Base-by-base conservation (phyloP, 23 red algal genomes). In the Gracilaria gracilis region DNA sequence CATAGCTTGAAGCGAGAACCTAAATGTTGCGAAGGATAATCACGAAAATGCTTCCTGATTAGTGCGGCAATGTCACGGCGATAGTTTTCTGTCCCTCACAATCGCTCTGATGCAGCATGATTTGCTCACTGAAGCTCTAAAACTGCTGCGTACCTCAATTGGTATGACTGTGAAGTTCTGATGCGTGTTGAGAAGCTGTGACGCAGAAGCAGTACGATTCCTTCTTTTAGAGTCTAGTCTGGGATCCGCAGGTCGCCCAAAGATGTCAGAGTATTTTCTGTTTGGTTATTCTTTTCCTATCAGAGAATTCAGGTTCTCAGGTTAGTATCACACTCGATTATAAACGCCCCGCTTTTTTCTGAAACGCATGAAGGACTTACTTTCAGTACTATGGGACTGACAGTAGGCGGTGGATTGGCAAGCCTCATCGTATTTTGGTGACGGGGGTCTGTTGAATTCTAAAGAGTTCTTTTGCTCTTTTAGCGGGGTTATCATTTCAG, bases 381-480 rank as follows among this genome's bases (percentile, higher is more conserved):
- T 20, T 50, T 77, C 34, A 15, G 72, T 49, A 50, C 72, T 77
- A 37, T 51, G 72, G 50, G 4, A 51, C 42, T 77, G 72, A 77
- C 42, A 5, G 0, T 82, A 54, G 23, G 64, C 54, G 19, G 79
- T 82, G 54, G 64, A 75, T 69, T 90, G 87, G 47, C 54, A 90
- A 34, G 65, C 76, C 47, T 90, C 87, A 62, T 90, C 87, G 33
- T 90, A 90, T 81, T 90, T 90, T 54, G 87, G 75, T 9, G 87
- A 81, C 25, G 74, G 58, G 5, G 87, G 87, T 50, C 87, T 70
- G 64, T 80, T 80, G 28, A 65, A 21, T 62, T 53, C 53, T 9
- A 82, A 59, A 42, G 36, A 61, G 58, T 82, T 51, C n/a, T 31
- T 61, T 40, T 47, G 53, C 21, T 59, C 37, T 17, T 82, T 54